Conservation (phyloP, 2,329 filamentous ascomycete species). For the Aureobasidium sp. region DNA sequence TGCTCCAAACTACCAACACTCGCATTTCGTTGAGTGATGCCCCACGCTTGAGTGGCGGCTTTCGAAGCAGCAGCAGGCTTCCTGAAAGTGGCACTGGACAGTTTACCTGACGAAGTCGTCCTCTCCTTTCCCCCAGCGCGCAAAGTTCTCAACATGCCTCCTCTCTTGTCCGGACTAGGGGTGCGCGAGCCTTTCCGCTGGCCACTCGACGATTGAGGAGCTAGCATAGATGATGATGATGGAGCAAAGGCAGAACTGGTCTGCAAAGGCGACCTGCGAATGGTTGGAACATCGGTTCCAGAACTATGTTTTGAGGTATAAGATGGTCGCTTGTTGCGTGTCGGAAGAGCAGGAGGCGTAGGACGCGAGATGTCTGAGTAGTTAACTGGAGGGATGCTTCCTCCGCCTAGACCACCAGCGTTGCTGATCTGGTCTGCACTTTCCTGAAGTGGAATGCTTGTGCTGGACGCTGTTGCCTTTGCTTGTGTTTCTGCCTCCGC, state of each 20-base stretch:
- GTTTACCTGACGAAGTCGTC: constrained; percentile 45
- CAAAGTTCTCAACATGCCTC: constrained; percentile 48
- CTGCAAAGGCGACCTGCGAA: constrained; percentile 4
- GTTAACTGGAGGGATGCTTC: constrained; percentile 70
- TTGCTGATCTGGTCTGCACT: not conserved
- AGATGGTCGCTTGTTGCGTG: constrained; percentile 34
- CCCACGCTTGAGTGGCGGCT: constrained; percentile 56
- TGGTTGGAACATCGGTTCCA: constrained; percentile 9
- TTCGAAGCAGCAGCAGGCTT: constrained; percentile 50
- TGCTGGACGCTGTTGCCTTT: constrained; percentile 9
- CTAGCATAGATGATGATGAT: constrained; percentile 22
- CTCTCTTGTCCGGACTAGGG: constrained; percentile 54
- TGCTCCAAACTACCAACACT: constrained; percentile 15
- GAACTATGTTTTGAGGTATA: constrained; percentile 38
- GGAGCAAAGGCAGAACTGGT: constrained; percentile 12
- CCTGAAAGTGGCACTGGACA: constrained; percentile 32
- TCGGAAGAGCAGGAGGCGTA: constrained; percentile 26
- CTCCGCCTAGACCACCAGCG: constrained; percentile 59
- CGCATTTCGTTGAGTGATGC: constrained; percentile 23
- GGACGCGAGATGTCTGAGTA: constrained; percentile 77
- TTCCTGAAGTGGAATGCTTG: not conserved
- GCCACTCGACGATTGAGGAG: constrained; percentile 25
- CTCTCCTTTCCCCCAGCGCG: constrained; percentile 41
- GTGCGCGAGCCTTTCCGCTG: constrained; percentile 44
- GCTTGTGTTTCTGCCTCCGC: not conserved